These are phyloP conservation scores for Cymbopogon citratus DNA, from an alignment of 176 grass and related monocot species.

Conservation along the genomic window DNA sequence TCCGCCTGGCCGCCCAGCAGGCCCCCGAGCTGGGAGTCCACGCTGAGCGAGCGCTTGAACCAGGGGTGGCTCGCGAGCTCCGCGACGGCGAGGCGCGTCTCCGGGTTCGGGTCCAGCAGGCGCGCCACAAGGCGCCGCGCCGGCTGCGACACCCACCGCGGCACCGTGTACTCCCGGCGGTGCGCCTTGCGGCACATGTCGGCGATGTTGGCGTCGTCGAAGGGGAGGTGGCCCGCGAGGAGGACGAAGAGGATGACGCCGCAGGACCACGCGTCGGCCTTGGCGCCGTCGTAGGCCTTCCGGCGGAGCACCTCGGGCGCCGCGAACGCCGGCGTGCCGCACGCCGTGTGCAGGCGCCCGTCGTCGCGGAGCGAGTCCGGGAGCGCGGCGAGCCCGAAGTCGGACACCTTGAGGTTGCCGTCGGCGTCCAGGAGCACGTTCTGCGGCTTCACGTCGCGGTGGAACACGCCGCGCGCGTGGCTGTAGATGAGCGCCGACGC, in stretches of 20 bases:
- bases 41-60: constrained; percentile 85
- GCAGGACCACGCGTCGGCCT: constrained; percentile 92
- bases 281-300: constrained; percentile 72
- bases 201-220: constrained; percentile 81
- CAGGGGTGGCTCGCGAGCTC: constrained; percentile 62
- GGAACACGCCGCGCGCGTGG: constrained; percentile 77
- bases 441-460: constrained; percentile 95
- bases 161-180: constrained; percentile 59
- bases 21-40: constrained; percentile 71
- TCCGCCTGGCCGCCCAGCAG: constrained; percentile 33
- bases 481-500: constrained; percentile 73
- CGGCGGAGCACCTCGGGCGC: constrained; percentile 81
- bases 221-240: constrained; percentile 71
- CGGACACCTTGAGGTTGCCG: constrained; percentile 77
- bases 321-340: constrained; percentile 73
- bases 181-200: constrained; percentile 69
- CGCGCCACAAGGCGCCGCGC: constrained; percentile 52
- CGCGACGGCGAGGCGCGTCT: constrained; percentile 54
- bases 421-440: constrained; percentile 74
- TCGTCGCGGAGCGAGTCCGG: constrained; percentile 63
- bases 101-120: constrained; percentile 89
- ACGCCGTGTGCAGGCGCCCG: constrained; percentile 66
- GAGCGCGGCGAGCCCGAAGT: constrained; percentile 91
- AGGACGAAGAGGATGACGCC: constrained; percentile 92
- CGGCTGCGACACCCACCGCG: constrained; percentile 49